These are phyloP conservation scores for Rhodotorula kratochvilovae DNA, from an alignment of 768 basidiomycete species.

Conservation along the genomic window DNA sequence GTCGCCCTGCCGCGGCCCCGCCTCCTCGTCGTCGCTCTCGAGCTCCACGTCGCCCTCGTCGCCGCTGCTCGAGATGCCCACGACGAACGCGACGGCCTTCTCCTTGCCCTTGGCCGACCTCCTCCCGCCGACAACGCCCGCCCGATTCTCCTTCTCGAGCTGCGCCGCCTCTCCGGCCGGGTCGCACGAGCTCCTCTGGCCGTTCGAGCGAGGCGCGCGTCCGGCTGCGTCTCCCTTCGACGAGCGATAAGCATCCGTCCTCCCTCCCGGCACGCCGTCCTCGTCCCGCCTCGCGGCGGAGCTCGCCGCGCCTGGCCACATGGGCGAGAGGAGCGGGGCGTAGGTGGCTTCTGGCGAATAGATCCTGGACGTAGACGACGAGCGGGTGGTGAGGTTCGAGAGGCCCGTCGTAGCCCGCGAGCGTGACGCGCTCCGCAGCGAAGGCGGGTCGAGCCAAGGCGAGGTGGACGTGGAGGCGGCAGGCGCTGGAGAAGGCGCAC, in stretches of 20 bases:
- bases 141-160: background rate
- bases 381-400: background rate
- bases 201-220: background rate
- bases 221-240: background rate
- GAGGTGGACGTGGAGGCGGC: background rate
- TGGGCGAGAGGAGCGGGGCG: background rate
- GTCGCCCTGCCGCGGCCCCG: background rate
- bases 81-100: conserved; percentile 32
- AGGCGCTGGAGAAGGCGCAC: no score
- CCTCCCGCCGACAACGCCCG: background rate
- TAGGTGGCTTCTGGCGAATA: background rate
- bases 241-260: background rate
- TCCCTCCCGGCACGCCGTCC: background rate
- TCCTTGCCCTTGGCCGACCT: conserved; percentile 15
- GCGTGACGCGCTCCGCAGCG: background rate
- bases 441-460: background rate
- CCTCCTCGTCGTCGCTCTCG: background rate
- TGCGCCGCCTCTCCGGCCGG: background rate
- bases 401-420: background rate
- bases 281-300: background rate
- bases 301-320: background rate
- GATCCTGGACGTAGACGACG: background rate
- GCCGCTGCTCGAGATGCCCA: conserved; percentile 8
- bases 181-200: background rate
- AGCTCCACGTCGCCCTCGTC: conserved; percentile 23